A percentile compares a stretch with the other conserved stretches of the same genome.
phyloP scores from a whole-genome alignment of 371 early-diverging fungal genomes.

The Mortierella sp. region DNA sequence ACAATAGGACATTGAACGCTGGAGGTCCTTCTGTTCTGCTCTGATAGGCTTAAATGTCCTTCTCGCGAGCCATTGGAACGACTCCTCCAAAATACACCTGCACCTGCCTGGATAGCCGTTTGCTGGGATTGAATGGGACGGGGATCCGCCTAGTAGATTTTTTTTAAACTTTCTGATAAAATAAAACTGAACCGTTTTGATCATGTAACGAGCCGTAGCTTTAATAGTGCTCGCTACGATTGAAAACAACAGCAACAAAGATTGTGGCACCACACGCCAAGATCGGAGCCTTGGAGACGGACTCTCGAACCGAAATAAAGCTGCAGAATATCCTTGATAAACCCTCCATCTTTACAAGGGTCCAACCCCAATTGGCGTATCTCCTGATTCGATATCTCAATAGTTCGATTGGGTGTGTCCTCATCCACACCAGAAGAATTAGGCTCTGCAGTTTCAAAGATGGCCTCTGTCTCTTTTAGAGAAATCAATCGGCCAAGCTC shows the following conservation, averaged over 20 bases:
- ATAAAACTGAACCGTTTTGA: too few species aligned
- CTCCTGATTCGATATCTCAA: conserved; percentile 50
- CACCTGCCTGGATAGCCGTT: too few species aligned
- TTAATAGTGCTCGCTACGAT: too few species aligned
- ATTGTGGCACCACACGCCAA: conserved; percentile 16
- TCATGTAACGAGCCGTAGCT: too few species aligned
- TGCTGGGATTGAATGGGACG: too few species aligned
- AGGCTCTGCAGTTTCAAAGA: conserved; percentile 19
- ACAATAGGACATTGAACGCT: background rate
- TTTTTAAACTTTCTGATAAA: too few species aligned
- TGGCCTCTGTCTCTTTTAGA: conserved; percentile 34
- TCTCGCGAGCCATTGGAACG: background rate
- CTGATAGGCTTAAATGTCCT: background rate
- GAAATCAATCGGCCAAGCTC: conserved; percentile 25
- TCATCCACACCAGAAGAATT: background rate
- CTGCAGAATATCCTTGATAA: conserved; percentile 59
- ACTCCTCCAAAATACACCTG: too few species aligned
- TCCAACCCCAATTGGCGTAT: conserved; percentile 64
- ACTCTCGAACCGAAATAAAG: conserved; percentile 59
- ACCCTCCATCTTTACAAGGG: conserved; percentile 55
- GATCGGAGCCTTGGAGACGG: background rate
- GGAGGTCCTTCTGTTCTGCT: background rate
- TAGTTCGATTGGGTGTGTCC: background rate
- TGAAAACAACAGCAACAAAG: conserved; percentile 5
- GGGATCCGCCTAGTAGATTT: too few species aligned